Percentiles rank a stretch among this genome's conserved stretches.
Conservation (phyloP, 148 eudicot species). For the Selenicereus undatus region DNA sequence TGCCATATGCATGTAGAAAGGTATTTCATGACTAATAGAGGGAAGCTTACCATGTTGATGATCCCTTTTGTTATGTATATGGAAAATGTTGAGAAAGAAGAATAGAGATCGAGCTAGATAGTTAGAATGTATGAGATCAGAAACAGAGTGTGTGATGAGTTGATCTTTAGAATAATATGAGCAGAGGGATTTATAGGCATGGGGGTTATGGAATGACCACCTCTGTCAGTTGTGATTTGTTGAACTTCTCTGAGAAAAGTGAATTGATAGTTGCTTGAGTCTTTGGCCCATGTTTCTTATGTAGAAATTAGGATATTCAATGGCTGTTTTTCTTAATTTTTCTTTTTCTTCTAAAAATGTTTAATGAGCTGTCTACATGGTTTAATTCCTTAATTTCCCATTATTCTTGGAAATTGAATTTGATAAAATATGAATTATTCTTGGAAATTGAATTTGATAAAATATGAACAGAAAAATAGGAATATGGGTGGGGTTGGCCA, state of each 20-base stretch:
- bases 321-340: neutral
- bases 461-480: neutral
- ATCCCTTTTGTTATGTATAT: neutral
- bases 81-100: neutral
- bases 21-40: neutral
- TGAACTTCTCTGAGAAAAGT: neutral
- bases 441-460: neutral
- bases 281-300: neutral
- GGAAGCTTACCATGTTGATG: slow-evolving; percentile 1
- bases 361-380: neutral
- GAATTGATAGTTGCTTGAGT: neutral
- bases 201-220: neutral
- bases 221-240: neutral
- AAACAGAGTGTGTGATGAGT: neutral
- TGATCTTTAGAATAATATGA: neutral
- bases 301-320: neutral
- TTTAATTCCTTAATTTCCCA: neutral
- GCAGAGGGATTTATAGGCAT: slow-evolving; percentile 3
- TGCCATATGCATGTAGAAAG: neutral
- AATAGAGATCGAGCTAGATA: neutral
- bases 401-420: neutral
- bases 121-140: neutral
- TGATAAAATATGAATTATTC: too few species aligned
- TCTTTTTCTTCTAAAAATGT: neutral
- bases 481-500: neutral